A percentile compares a stretch with the other conserved stretches of the same genome.
Evolutionary conservation across 495 filamentous ascomycete genomes (phyloP).

Genomic region (Aspergillus conjunctus): DNA sequence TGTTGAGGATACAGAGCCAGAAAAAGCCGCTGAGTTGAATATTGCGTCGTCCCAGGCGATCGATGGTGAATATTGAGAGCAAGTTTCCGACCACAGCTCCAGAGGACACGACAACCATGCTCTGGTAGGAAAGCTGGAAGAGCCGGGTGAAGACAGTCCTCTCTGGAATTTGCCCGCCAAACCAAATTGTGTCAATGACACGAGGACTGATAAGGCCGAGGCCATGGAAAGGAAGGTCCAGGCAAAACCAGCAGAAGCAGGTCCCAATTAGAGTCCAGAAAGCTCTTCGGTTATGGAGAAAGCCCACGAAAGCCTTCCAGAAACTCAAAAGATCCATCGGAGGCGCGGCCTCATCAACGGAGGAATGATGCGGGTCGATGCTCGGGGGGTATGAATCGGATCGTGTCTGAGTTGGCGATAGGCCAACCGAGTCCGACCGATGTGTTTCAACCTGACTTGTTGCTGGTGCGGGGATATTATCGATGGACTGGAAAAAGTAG

Average conservation of each 20-base stretch:
- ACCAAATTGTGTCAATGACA: constrained; percentile 19
- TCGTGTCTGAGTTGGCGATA: constrained; percentile 1
- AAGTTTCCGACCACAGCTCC: constrained; percentile 16
- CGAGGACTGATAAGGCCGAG: constrained; percentile 17
- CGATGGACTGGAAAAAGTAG: constrained; percentile 12
- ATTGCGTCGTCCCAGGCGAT: constrained; percentile 16
- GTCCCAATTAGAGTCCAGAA: constrained; percentile 13
- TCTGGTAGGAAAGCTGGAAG: constrained; percentile 10
- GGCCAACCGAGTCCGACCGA: not conserved
- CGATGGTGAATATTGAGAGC: constrained; percentile 16
- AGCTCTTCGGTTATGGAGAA: not conserved
- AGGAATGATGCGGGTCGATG: not conserved
- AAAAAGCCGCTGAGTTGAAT: constrained; percentile 20
- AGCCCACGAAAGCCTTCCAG: constrained; percentile 10
- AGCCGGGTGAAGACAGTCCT: constrained; percentile 7
- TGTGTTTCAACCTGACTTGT: not conserved
- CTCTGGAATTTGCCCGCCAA: not conserved
- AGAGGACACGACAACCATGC: constrained; percentile 19
- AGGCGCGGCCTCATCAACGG: not conserved
- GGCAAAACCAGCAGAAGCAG: constrained; percentile 19
- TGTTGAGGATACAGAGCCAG: constrained; percentile 14
- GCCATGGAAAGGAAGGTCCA: constrained; percentile 19
- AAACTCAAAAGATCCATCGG: constrained; percentile 1
- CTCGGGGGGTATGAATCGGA: constrained; percentile 4
- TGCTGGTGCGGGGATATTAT: not conserved